Evolutionary conservation across 805 yeast genomes (phyloP), one percentile per base, ranked within the genome.

Genomic region (Brettanomyces sp.): DNA sequence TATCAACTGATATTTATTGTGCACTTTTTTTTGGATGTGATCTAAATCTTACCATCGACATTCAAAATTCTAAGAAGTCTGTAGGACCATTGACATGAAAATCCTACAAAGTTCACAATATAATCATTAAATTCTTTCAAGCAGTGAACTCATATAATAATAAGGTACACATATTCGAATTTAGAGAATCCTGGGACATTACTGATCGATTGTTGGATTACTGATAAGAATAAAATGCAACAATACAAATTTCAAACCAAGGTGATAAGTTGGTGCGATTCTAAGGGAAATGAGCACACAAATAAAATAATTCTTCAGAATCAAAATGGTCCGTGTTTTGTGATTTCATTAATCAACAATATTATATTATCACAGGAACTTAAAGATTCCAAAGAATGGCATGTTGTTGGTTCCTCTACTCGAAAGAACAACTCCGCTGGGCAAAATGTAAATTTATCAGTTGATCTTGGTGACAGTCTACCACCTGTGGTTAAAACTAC

Each of bases 271-370:
- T 61, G 66, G 65, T 33, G 24, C 4, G 65, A 58, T 43, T 46
- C 53, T 33, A 8, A 34, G 14, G 55, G 54, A 1, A 49, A 54
- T 6, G 56, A 47, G 44, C 63, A 62, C 43, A 56, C 67, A 51
- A 72, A 81, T 47, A 78, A 78, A 38, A 77, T 89, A 33, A 65
- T 90, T 3, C 63, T 87, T 21, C 96, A 89, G 65, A 85, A 86
- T 50, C 69, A 66, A 42, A 87, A 88, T 56, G 96, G 96, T 0
- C 95, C 96, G 0, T 89, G 96, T 58, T 95, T 95, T 2, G 62
- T 90, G 36, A 73, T 90, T 12, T 90, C 96, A 0, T 64, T 90
- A 37, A 72, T 79, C 42, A 90, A 90, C 58, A 75, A 87, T 0
- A 59, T 90, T 13, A 59, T 87, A 5, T 61, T 89, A 18, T 65